Percentiles rank a stretch among this genome's conserved stretches.
phyloP scores from a whole-genome alignment of 225 moss, liverwort and hornwort species.

The Polytrichum commune region DNA sequence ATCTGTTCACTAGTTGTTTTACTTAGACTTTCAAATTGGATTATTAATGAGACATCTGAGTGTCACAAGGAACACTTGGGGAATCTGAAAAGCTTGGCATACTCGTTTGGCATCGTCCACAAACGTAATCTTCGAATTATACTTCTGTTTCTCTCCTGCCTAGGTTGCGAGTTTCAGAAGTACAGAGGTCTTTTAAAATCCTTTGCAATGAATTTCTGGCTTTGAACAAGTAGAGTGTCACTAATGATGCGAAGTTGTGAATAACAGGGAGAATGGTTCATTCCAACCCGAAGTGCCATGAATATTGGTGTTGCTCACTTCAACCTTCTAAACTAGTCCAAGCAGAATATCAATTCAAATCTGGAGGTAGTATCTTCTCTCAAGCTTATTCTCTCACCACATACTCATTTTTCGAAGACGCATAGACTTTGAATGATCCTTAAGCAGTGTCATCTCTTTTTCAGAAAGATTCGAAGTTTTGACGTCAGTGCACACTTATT shows the following conservation, averaged over 20 bases:
- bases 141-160: no score
- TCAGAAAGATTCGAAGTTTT: not conserved
- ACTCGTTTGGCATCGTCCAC: no score
- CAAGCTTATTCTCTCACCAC: slow-evolving; percentile 22
- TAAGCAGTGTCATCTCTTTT: not conserved
- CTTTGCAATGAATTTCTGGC: no score
- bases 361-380: slow-evolving; percentile 45
- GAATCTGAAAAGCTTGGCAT: no score
- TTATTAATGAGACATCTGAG: no score
- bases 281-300: slow-evolving; percentile 60
- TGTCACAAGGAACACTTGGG: no score
- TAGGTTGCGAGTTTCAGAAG: not conserved
- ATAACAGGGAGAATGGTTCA: slow-evolving; percentile 59
- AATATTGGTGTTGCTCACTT: slow-evolving; percentile 53
- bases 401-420: no score
- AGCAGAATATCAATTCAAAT: slow-evolving; percentile 44
- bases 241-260: no score
- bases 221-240: no score
- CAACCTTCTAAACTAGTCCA: slow-evolving; percentile 44
- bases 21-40: not conserved
- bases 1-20: no score
- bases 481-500: not conserved
- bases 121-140: no score
- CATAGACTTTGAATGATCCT: no score
- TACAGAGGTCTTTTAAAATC: not conserved